phyloP scores from a whole-genome alignment of 306 rosid genomes.

The Crotalaria pallida region DNA sequence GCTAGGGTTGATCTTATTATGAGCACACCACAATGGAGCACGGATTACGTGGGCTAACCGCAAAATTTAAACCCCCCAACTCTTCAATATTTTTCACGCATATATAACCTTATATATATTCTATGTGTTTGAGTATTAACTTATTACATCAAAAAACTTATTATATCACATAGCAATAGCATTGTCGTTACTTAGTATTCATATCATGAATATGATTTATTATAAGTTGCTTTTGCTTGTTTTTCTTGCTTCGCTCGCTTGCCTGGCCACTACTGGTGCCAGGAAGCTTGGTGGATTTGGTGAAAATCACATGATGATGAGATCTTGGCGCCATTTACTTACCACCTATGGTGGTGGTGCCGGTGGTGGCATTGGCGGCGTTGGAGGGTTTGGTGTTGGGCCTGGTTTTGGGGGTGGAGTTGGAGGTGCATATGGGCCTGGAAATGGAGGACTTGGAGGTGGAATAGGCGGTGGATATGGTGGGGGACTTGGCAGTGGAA shows the following conservation, averaged over 20 bases:
- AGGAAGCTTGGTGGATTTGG: constrained; percentile 30
- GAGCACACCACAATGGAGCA: constrained; percentile 11
- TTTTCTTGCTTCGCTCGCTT: constrained; percentile 20
- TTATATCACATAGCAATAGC: background rate
- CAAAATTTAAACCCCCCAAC: constrained; percentile 15
- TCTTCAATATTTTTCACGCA: background rate
- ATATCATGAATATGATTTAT: constrained; percentile 18
- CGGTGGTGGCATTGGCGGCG: constrained; percentile 23
- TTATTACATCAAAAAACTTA: background rate
- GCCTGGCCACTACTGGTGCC: constrained; percentile 16
- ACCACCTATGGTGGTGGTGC: constrained; percentile 15
- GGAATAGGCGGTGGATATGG: constrained; percentile 23
- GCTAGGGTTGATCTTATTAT: background rate
- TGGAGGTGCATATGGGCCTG: constrained; percentile 11
- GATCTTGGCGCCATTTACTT: constrained; percentile 22
- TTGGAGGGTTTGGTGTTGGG: constrained; percentile 3
- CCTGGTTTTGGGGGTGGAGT: constrained; percentile 3
- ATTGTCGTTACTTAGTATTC: background rate
- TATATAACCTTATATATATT: constrained; percentile 7
- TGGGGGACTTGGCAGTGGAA: background rate
- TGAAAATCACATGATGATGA: constrained; percentile 16
- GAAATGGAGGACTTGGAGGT: background rate
- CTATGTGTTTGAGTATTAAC: background rate
- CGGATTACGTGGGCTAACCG: constrained; percentile 16
- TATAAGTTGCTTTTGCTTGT: constrained; percentile 33